Percentiles rank a stretch among this genome's conserved stretches.
Evolutionary conservation across 139 green algal genomes (phyloP).

Genomic region (Zygnema circumcarinatum): DNA sequence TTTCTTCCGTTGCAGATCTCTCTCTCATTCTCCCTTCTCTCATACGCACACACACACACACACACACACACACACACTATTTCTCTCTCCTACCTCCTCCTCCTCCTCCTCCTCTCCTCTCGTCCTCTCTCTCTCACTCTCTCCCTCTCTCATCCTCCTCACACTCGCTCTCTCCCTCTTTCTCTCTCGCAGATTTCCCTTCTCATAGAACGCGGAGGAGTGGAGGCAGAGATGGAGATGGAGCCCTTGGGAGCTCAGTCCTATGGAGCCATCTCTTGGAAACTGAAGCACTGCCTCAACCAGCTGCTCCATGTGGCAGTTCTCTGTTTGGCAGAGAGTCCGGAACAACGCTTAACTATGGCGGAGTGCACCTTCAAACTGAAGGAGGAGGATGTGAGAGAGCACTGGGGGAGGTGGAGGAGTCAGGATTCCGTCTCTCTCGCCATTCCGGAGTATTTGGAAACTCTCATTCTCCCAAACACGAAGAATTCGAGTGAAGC

Average conservation of each 20-base stretch:
- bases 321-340: background rate
- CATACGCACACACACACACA: too few relatives aligned
- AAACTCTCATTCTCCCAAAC: background rate
- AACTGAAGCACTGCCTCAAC: background rate
- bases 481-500: background rate
- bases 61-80: too few relatives aligned
- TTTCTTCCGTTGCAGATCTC: too few relatives aligned
- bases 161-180: background rate
- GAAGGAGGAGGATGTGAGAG: background rate
- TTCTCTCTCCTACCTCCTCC: too few relatives aligned
- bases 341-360: background rate
- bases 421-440: background rate
- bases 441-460: background rate
- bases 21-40: too few relatives aligned
- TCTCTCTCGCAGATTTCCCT: background rate
- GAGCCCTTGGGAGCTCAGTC: too few relatives aligned
- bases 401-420: background rate
- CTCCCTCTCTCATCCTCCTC: background rate
- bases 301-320: background rate
- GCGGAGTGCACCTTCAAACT: background rate
- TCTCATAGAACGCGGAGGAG: background rate
- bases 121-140: background rate
- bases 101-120: background rate
- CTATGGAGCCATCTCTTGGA: background rate
- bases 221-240: background rate